Percentiles rank a stretch among this genome's conserved stretches.
These are phyloP conservation scores for Alectoria sarmentosa DNA, from an alignment of 495 filamentous ascomycete species.

Conservation along the genomic window DNA sequence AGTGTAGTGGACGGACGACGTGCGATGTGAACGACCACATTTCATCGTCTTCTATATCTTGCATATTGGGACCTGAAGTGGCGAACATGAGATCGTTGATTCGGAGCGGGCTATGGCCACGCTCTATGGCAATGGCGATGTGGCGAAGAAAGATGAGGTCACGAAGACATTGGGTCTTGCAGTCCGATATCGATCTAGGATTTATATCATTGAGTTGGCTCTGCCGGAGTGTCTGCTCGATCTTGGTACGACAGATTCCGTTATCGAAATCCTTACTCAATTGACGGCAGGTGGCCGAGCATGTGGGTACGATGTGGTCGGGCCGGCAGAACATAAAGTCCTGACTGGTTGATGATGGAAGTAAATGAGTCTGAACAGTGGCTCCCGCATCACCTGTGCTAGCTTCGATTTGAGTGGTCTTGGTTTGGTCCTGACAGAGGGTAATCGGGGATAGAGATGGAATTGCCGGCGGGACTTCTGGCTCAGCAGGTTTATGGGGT, in stretches of 20 bases:
- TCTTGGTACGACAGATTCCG: neutral
- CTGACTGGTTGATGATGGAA: neutral
- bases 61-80: neutral
- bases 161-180: constrained; percentile 14
- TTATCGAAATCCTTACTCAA: neutral
- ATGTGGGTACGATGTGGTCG: constrained; percentile 2
- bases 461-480: neutral
- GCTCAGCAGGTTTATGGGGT: neutral
- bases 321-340: constrained; percentile 10
- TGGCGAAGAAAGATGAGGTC: constrained; percentile 20
- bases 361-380: too few species aligned
- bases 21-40: constrained; percentile 26
- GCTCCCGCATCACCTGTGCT: neutral
- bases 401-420: neutral
- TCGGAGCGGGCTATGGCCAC: constrained; percentile 1
- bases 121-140: neutral
- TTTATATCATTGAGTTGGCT: neutral
- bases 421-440: neutral
- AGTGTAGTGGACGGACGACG: constrained; percentile 24
- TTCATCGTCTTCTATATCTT: neutral
- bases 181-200: neutral
- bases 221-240: neutral
- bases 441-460: neutral
- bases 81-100: neutral
- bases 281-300: constrained; percentile 1